Evolutionary conservation across 345 rosid species (phyloP).

Genomic region (Acer yangbiense): DNA sequence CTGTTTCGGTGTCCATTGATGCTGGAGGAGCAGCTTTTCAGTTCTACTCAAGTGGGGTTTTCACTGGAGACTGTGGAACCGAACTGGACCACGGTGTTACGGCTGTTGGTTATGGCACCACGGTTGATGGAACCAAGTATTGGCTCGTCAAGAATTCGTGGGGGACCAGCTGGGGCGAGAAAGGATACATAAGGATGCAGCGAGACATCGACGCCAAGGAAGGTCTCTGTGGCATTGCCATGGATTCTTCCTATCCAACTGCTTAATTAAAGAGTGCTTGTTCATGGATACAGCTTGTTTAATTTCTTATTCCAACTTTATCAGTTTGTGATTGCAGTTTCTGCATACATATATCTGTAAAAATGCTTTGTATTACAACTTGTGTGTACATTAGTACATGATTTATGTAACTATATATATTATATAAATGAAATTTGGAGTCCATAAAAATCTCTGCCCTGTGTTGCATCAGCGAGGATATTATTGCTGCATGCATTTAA

Average conservation of each 20-base stretch:
- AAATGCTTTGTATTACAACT: background rate
- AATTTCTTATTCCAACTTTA: background rate
- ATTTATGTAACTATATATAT: background rate
- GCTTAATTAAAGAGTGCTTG: slow-evolving; percentile 7
- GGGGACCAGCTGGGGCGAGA: slow-evolving; percentile 38
- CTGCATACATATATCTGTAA: background rate
- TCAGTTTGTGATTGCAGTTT: background rate
- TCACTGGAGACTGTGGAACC: slow-evolving; percentile 32
- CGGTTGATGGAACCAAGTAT: slow-evolving; percentile 28
- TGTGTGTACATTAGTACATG: background rate
- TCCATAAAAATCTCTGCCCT: too few species aligned
- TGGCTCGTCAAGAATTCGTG: slow-evolving; percentile 49
- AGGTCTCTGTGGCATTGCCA: slow-evolving; percentile 37
- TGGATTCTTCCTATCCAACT: slow-evolving; percentile 33
- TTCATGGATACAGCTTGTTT: background rate
- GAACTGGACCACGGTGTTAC: slow-evolving; percentile 36
- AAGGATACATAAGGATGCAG: slow-evolving; percentile 37
- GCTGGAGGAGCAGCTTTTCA: slow-evolving; percentile 28
- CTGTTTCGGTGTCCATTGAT: slow-evolving; percentile 38
- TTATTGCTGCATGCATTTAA: too few species aligned
- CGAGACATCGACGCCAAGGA: slow-evolving; percentile 26
- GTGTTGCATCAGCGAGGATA: too few species aligned
- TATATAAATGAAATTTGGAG: background rate
- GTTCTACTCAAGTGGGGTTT: slow-evolving; percentile 38
- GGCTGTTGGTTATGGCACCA: slow-evolving; percentile 36